phyloP scores from a whole-genome alignment of 2,329 filamentous ascomycete genomes.

The Chrysosporium queenslandicum region DNA sequence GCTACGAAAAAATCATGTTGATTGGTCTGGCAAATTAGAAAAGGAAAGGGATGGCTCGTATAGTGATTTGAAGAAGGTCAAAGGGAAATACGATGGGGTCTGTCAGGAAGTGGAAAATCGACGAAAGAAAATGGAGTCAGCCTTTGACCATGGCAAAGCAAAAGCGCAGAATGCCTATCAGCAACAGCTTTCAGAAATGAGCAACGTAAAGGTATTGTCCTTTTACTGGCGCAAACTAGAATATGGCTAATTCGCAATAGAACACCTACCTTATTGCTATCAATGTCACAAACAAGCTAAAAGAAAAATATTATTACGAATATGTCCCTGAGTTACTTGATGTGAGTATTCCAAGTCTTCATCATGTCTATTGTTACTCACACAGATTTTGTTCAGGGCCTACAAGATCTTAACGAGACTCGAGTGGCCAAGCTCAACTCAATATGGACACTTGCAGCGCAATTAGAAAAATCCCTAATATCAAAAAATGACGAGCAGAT shows the following conservation, averaged over 20 bases:
- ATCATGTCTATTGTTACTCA: background rate
- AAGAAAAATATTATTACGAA: conserved; percentile 94
- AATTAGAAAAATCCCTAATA: conserved; percentile 70
- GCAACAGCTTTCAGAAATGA: conserved; percentile 88
- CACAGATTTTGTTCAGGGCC: conserved; percentile 37
- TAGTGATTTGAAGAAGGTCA: conserved; percentile 75
- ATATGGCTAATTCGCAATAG: conserved; percentile 30
- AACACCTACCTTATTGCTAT: conserved; percentile 96
- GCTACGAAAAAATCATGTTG: conserved; percentile 77
- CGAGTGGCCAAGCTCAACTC: conserved; percentile 72
- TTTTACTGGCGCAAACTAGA: background rate
- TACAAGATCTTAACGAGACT: conserved; percentile 90
- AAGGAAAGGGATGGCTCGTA: conserved; percentile 80
- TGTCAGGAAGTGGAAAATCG: conserved; percentile 92
- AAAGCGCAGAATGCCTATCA: conserved; percentile 89
- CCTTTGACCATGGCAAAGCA: conserved; percentile 74
- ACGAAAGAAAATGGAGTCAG: conserved; percentile 86
- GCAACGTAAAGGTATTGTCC: conserved; percentile 62
- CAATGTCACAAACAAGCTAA: conserved; percentile 94
- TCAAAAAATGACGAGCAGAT: conserved; percentile 62
- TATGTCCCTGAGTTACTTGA: conserved; percentile 91
- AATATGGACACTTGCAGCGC: conserved; percentile 71
- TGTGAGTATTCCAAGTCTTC: conserved; percentile 41
- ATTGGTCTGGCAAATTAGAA: conserved; percentile 80
- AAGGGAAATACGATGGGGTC: conserved; percentile 81